Conservation (phyloP, 2,329 filamentous ascomycete genomes). For the Elsinoe fawcettii region DNA sequence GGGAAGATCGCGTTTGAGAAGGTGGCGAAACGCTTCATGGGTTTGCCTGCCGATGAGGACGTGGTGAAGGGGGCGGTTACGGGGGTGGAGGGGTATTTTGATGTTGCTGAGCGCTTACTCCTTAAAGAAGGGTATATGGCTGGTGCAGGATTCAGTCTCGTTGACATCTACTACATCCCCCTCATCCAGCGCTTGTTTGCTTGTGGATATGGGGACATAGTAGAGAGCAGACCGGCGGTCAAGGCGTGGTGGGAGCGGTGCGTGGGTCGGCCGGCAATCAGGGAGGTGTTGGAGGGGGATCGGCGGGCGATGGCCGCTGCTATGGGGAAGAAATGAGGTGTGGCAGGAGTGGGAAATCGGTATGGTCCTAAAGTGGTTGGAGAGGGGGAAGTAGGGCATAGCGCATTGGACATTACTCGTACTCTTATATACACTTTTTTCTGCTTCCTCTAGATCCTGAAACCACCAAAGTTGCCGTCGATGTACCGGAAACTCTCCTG, state of each 20-base stretch:
- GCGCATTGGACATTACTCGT: neutral
- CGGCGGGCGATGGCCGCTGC: neutral
- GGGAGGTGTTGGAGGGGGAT: neutral
- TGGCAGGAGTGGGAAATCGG: too few relatives aligned
- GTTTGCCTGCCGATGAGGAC: neutral
- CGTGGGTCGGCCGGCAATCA: neutral
- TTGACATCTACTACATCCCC: neutral
- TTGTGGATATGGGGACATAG: neutral
- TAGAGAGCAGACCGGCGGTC: neutral
- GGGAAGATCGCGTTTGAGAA: neutral
- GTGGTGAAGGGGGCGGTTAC: neutral
- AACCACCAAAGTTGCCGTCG: conserved; percentile 21
- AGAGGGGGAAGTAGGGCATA: too few relatives aligned
- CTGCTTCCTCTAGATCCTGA: conserved; percentile 17
- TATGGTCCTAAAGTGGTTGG: too few relatives aligned
- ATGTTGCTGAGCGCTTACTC: neutral
- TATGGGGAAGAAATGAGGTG: neutral
- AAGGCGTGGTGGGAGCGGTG: neutral
- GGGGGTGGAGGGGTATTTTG: neutral
- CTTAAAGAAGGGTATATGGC: neutral
- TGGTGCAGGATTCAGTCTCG: neutral
- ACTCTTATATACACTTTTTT: neutral
- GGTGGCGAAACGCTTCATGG: neutral
- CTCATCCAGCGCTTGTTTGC: neutral
- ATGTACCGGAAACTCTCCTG: conserved; percentile 38